Evolutionary conservation across 2,329 filamentous ascomycete species (phyloP), one percentile per base, ranked within the genome.

Genomic region (Colletotrichum neosansevieriae): DNA sequence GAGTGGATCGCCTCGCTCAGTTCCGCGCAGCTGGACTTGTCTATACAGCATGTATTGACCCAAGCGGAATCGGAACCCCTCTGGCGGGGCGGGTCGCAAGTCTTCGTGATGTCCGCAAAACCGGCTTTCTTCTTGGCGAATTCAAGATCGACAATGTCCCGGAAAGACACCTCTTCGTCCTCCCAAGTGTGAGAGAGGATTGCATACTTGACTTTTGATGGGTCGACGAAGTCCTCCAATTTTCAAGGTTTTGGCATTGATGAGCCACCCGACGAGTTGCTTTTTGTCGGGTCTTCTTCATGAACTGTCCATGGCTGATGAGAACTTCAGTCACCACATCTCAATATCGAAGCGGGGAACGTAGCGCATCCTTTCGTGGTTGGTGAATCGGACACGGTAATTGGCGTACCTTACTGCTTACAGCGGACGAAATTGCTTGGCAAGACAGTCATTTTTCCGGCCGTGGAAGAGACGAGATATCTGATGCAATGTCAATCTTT

Each of bases 151-250:
- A 47, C 21, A 6, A 53, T 53, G 15, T 74, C 72, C 7, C 68
- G 64, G 44, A 73, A 73, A 0, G 60, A 58, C 15, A 76, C 72
- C 24, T 76, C 74, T 12, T 70, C 67, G 0, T 70, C 45, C 4
- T 66, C 73, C 73, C 73, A 76, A 1, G 72, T 75, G 51, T 76
- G 74, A 12, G 72, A 75, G 6, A 75, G 67, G 10, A 74, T 73
- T 1, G 72, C 73, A 40, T 75, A 75, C 4, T 38, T 21, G 47
- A 51, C 7, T 10, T 19, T 10, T 5, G 42, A 9, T 2, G 61
- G 34, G n/a, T 58, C 53, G 5, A 15, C 17, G 9, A 29, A 10
- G 54, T 53, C 38, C 12, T 32, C 2, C 29, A 53, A 44, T 4
- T 29, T 51, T 51, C 17, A 59, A 7, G 7, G 10, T 65, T 6